Evolutionary conservation across 108 stramenopile species (phyloP), one percentile per base, ranked within the genome.

Genomic region (Fragilariopsis cylindrus): DNA sequence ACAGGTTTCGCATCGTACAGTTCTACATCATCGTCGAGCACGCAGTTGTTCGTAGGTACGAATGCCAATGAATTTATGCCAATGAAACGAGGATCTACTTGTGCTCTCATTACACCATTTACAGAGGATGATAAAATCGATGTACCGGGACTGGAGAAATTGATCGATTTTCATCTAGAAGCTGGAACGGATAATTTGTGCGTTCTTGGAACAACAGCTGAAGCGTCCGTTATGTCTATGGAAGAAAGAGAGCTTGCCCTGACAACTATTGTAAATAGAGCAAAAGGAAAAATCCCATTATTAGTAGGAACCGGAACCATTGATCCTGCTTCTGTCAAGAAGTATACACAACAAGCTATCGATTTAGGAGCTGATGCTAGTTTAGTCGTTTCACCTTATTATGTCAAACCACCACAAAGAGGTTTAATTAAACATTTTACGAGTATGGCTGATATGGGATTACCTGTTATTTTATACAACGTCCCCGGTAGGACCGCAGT

Each of bases 391-490:
- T 92, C 92, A 55, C 97, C 97, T 4, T 96, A 96, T 71, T 98
- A 98, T 78, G 92, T 96, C 76, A 97, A 97, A 75, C 96, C 97
- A 47, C 88, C 94, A 8, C 96, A 96, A 73, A 70, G 82, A 64
- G 95, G 88, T 7, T 75, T 97, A 54, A 81, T 96, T 56, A 79
- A 86, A 16, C 96, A 96, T 73, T 94, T 93, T 71, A 77, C 72
- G 11, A 60, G 70, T 19, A 75, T 94, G 64, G 96, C 96, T 13
- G 92, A 93, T 66, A 72, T 90, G 73, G 94, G 88, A 3, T 77
- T 97, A 73, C 97, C 97, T 5, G 82, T 97, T 12, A 71, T 97
- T 3, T 76, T 98, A 43, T 98, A 98, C 84, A 98, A 98, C 76
- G 92, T 97, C 48, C 96, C 96, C 5, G 92, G 93, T 46, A 67